A percentile compares a stretch with the other conserved stretches of the same genome.
Conservation (phyloP, 1,284 basidiomycete genomes). For the Cryptococcus sp. region DNA sequence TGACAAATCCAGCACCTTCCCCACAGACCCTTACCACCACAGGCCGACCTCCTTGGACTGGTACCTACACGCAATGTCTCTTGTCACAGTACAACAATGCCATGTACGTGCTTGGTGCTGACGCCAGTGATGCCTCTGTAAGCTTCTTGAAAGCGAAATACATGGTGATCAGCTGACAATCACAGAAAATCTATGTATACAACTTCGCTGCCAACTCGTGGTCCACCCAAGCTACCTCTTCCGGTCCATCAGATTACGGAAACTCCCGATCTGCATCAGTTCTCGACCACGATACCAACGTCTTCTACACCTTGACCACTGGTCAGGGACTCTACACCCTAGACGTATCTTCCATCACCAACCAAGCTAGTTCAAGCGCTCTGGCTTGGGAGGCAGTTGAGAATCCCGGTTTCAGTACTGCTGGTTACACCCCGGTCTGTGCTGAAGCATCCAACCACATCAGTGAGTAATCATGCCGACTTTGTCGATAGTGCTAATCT, state of each 20-base stretch:
- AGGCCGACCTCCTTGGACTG: constrained; percentile 45
- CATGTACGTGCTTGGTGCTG: constrained; percentile 72
- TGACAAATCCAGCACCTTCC: constrained; percentile 23
- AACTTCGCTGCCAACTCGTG: constrained; percentile 41
- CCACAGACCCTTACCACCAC: constrained; percentile 28
- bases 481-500: not conserved
- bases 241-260: constrained; percentile 29
- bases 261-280: constrained; percentile 52
- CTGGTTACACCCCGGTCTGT: constrained; percentile 31
- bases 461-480: constrained; percentile 17
- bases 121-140: constrained; percentile 59
- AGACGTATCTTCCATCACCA: constrained; percentile 59
- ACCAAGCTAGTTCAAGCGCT: constrained; percentile 56
- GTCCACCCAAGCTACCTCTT: constrained; percentile 44
- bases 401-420: constrained; percentile 53
- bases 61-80: constrained; percentile 44
- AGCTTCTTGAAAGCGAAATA: constrained; percentile 2
- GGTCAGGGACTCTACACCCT: constrained; percentile 54
- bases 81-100: constrained; percentile 50
- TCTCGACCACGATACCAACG: constrained; percentile 84
- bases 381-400: constrained; percentile 61
- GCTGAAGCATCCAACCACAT: constrained; percentile 45
- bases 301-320: constrained; percentile 55
- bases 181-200: constrained; percentile 46
- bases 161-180: not conserved